Percentiles rank a stretch among this genome's conserved stretches.
Conservation (phyloP, 2,329 filamentous ascomycete genomes). For the Trichoderma sp. region DNA sequence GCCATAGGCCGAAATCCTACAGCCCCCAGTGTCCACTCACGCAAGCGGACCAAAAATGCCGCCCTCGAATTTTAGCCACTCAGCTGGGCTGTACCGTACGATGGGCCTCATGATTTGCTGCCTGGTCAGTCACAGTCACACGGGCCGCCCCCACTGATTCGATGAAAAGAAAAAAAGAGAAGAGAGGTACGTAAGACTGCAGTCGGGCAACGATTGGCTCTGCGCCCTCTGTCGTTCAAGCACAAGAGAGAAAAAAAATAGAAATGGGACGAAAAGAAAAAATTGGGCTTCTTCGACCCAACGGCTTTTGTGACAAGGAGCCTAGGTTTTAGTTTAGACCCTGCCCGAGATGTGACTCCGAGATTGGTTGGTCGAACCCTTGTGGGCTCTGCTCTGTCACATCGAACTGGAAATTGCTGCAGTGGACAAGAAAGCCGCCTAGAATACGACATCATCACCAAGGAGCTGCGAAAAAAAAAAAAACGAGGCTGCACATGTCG, state of each 20-base stretch:
- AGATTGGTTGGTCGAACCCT: constrained; percentile 6
- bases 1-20: constrained; percentile 12
- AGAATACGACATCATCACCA: not conserved
- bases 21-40: constrained; percentile 6
- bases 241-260: not conserved
- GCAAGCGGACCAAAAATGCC: constrained; percentile 5
- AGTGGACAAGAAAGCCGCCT: not conserved
- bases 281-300: not conserved
- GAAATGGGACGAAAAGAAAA: not conserved
- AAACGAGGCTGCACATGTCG: not conserved
- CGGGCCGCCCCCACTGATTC: not conserved
- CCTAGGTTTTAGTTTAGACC: not conserved
- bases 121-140: not conserved
- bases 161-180: not conserved
- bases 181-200: not conserved
- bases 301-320: not conserved
- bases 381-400: constrained; percentile 7
- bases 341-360: constrained; percentile 18
- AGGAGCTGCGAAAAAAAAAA: not conserved
- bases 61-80: constrained; percentile 20
- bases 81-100: constrained; percentile 10
- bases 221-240: not conserved
- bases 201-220: not conserved
- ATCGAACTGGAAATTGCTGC: constrained; percentile 9
- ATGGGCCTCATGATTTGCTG: constrained; percentile 18